A percentile compares a stretch with the other conserved stretches of the same genome.
phyloP scores from a whole-genome alignment of 176 grass and related monocot species.

The Carex cristatella region DNA sequence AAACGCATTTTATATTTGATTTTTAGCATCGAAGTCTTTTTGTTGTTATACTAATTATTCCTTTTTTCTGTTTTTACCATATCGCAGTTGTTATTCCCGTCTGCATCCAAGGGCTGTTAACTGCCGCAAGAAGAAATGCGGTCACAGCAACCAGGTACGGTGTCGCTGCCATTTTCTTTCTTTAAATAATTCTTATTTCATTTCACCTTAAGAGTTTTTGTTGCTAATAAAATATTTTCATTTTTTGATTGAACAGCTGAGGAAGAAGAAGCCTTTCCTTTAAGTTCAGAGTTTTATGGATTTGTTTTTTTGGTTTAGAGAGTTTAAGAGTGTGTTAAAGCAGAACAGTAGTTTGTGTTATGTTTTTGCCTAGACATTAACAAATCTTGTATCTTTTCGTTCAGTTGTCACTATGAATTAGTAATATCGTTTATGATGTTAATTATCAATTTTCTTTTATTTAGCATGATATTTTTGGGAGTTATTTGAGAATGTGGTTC shows the following conservation, averaged over 20 bases:
- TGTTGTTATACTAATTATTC: neutral
- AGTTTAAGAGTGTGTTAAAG: too few relatives aligned
- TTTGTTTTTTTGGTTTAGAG: too few relatives aligned
- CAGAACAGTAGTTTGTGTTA: too few relatives aligned
- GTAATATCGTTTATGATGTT: neutral
- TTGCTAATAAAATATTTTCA: neutral
- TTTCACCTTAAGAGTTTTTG: neutral
- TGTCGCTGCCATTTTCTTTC: neutral
- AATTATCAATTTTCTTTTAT: neutral
- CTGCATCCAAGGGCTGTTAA: neutral
- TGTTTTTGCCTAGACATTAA: too few relatives aligned
- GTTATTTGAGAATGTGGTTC: too few relatives aligned
- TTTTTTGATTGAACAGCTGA: neutral
- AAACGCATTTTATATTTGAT: too few relatives aligned
- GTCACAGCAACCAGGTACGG: neutral
- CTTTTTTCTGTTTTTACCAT: too few relatives aligned
- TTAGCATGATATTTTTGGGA: too few relatives aligned
- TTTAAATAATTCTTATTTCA: neutral
- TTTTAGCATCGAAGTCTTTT: too few relatives aligned
- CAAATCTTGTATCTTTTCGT: too few relatives aligned
- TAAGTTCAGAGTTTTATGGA: neutral
- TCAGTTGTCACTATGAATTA: too few relatives aligned
- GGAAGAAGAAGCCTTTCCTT: neutral
- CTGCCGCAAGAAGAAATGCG: constrained; percentile 26
- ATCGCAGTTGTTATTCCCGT: constrained; percentile 11